Base-by-base conservation (phyloP, 2,329 filamentous ascomycete genomes). In the Aureobasidium pullulans region DNA sequence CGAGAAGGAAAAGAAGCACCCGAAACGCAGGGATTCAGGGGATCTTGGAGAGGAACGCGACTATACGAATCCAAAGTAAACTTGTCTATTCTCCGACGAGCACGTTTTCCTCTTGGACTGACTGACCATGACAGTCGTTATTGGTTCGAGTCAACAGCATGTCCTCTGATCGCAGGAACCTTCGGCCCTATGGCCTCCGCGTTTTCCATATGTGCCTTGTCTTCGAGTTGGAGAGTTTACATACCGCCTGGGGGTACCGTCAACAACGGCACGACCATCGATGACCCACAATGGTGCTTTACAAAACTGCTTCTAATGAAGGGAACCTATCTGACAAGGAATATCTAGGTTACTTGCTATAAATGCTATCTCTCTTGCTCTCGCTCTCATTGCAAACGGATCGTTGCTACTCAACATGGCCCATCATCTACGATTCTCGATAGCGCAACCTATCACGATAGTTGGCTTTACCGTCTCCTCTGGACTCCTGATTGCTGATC, bases 71-170 rank as follows among this genome's bases (percentile, higher is more conserved):
- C 78, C 76, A 48, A 75, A 73, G 73, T 76, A 63, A 37, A 65
- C 11, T n/a, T 36, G 11, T 29, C 29, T 3, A 9, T 6, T 16
- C 13, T 13, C 16, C 6, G 16, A 43, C 23, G 16, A 39, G 31
- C 42, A 61, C 66, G 50, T 68, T 8, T 16, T 11, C 7, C 23
- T 44, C 11, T 6, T 34, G 31, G 1, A n/a, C 36, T 42, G 39
- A 54, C 52, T 36, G 8, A n/a, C 9, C 8, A 28, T 15, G 63
- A 56, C 46, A 78, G 76, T 66, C 75, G 77, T 59, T 85, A 81
- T 81, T 85, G 82, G 82, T 81, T 84, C 66, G 81, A 81, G 2
- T 82, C 79, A 19, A 84, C 82, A 8, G 80, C 77, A 34, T 80
- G 79, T 64, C 83, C 83, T 13, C 71, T 85, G 3, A 72, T 84